phyloP scores from a whole-genome alignment of 352 stramenopile genomes.

The Pythium rishiriense region DNA sequence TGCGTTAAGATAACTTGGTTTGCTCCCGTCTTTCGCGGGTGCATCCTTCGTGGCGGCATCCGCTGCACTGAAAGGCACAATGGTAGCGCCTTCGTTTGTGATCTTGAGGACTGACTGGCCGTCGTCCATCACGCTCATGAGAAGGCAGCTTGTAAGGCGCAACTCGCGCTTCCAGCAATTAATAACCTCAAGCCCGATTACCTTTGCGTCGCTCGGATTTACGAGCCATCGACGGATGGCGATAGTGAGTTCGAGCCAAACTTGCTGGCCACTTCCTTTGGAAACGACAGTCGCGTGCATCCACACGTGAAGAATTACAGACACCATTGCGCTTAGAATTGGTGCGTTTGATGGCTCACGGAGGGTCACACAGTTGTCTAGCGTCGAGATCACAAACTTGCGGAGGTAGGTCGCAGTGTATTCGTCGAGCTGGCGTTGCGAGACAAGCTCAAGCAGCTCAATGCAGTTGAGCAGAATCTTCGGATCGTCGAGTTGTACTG shows the following conservation, averaged over 20 bases:
- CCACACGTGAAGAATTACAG: conserved; percentile 83
- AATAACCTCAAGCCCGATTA: conserved; percentile 64
- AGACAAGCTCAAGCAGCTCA: conserved; percentile 83
- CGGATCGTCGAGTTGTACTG: conserved; percentile 76
- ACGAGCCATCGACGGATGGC: conserved; percentile 80
- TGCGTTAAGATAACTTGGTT: conserved; percentile 70
- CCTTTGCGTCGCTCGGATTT: conserved; percentile 54
- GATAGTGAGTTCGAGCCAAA: conserved; percentile 83
- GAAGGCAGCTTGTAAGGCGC: conserved; percentile 71
- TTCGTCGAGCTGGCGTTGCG: conserved; percentile 76
- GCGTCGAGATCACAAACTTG: conserved; percentile 85
- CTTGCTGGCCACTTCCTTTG: conserved; percentile 56
- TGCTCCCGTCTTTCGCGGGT: conserved; percentile 39
- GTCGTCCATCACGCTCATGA: conserved; percentile 83
- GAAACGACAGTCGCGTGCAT: conserved; percentile 74
- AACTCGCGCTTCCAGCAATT: conserved; percentile 87
- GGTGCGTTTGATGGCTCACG: conserved; percentile 59
- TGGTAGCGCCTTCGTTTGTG: conserved; percentile 45
- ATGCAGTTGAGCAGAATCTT: conserved; percentile 87
- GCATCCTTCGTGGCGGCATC: conserved; percentile 24
- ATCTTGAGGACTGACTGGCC: conserved; percentile 74
- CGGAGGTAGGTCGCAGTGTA: conserved; percentile 85
- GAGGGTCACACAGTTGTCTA: conserved; percentile 78
- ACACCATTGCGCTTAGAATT: conserved; percentile 78
- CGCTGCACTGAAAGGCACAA: conserved; percentile 44